Evolutionary conservation across 2,329 filamentous ascomycete species (phyloP).

Genomic region (Tolypocladium cylindrosporum): DNA sequence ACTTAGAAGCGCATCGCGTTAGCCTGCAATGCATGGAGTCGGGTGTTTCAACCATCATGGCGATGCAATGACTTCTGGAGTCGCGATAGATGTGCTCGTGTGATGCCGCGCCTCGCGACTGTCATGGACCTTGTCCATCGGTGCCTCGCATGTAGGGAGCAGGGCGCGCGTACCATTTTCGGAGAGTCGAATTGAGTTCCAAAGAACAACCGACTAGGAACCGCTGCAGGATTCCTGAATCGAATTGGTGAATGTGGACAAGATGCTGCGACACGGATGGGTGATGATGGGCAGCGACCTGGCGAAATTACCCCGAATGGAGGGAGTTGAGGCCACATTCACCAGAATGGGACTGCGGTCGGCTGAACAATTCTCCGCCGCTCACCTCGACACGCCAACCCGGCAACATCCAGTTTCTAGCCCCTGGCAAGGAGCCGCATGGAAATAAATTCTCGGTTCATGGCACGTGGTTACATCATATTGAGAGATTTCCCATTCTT

Average conservation of each 20-base stretch:
- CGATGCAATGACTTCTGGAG: background rate
- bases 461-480: background rate
- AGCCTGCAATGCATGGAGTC: background rate
- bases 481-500: background rate
- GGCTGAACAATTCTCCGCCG: constrained; percentile 24
- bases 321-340: constrained; percentile 34
- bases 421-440: background rate
- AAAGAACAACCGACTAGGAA: constrained; percentile 16
- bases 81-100: constrained; percentile 1
- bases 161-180: constrained; percentile 20
- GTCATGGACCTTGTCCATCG: background rate
- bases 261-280: constrained; percentile 8
- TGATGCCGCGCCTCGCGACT: background rate
- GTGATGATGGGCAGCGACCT: constrained; percentile 10
- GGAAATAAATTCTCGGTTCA: background rate
- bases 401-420: background rate
- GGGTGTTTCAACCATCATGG: background rate
- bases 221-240: constrained; percentile 22
- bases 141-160: background rate
- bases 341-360: constrained; percentile 20
- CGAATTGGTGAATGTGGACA: constrained; percentile 12
- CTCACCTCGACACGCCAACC: background rate
- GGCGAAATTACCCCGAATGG: constrained; percentile 16
- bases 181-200: constrained; percentile 8
- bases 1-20: constrained; percentile 23